These are phyloP conservation scores for Ophiostoma ulmi DNA, from an alignment of 2,329 filamentous ascomycete species.

Conservation along the genomic window DNA sequence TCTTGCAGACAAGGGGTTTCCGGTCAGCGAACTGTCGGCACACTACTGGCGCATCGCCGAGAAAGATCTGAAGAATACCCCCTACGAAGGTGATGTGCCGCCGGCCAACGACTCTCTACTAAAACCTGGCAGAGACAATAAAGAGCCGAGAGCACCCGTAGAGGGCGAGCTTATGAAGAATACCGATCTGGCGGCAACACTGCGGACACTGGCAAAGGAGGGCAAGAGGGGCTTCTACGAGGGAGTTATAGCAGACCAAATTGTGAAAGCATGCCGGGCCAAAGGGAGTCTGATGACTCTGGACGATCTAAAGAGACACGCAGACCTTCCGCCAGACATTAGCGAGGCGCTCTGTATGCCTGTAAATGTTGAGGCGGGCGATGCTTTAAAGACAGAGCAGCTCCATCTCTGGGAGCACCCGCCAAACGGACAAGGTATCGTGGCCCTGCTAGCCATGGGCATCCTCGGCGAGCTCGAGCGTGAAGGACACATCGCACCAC, in stretches of 20 bases:
- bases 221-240: constrained; percentile 87
- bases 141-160: constrained; percentile 61
- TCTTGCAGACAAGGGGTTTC: constrained; percentile 78
- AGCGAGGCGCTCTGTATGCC: constrained; percentile 64
- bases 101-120: constrained; percentile 64
- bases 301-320: constrained; percentile 73
- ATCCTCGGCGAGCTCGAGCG: constrained; percentile 81
- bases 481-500: constrained; percentile 65
- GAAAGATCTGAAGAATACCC: constrained; percentile 24
- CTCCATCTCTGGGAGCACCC: constrained; percentile 89
- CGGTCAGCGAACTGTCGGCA: constrained; percentile 66
- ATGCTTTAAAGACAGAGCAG: constrained; percentile 55
- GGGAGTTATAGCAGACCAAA: constrained; percentile 70
- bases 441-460: constrained; percentile 85
- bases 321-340: constrained; percentile 35
- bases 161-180: constrained; percentile 85
- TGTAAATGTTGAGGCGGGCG: constrained; percentile 70
- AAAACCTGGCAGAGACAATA: constrained; percentile 66
- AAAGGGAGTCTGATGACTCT: constrained; percentile 70
- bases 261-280: constrained; percentile 69
- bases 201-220: constrained; percentile 66
- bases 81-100: background rate
- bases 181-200: constrained; percentile 70
- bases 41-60: constrained; percentile 31
- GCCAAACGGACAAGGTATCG: constrained; percentile 90